Evolutionary conservation across 805 yeast species (phyloP).

Genomic region (Starmerella powellii): DNA sequence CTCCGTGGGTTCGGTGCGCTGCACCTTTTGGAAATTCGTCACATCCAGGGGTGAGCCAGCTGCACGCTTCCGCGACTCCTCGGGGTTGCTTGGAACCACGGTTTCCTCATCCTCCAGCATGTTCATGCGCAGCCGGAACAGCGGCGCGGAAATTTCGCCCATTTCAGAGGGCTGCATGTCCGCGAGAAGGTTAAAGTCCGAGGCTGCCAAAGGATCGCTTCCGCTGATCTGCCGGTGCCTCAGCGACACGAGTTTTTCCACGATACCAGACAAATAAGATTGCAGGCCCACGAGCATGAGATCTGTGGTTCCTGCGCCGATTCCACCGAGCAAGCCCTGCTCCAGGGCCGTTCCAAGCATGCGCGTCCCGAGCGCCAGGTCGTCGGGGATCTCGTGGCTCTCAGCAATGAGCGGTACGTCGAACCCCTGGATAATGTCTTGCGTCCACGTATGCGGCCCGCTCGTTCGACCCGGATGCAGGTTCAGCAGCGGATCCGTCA

Average conservation of each 20-base stretch:
- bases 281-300: conserved; percentile 71
- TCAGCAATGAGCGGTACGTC: conserved; percentile 73
- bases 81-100: not conserved
- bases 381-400: conserved; percentile 70
- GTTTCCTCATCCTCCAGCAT: conserved; percentile 29
- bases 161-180: conserved; percentile 28
- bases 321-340: conserved; percentile 71
- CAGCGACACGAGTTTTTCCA: conserved; percentile 49
- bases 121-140: conserved; percentile 27
- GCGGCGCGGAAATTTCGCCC: conserved; percentile 30
- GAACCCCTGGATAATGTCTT: conserved; percentile 76
- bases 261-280: conserved; percentile 50
- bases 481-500: conserved; percentile 14
- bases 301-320: conserved; percentile 70
- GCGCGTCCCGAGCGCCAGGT: conserved; percentile 50
- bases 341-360: conserved; percentile 79
- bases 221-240: conserved; percentile 27
- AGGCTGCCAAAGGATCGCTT: conserved; percentile 25
- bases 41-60: not conserved
- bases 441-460: conserved; percentile 58
- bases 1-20: not conserved
- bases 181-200: conserved; percentile 28
- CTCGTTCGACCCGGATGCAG: conserved; percentile 25
- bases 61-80: not conserved
- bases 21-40: not conserved